Conservation (phyloP, 1,284 basidiomycete species). For the Moesziomyces sp. region DNA sequence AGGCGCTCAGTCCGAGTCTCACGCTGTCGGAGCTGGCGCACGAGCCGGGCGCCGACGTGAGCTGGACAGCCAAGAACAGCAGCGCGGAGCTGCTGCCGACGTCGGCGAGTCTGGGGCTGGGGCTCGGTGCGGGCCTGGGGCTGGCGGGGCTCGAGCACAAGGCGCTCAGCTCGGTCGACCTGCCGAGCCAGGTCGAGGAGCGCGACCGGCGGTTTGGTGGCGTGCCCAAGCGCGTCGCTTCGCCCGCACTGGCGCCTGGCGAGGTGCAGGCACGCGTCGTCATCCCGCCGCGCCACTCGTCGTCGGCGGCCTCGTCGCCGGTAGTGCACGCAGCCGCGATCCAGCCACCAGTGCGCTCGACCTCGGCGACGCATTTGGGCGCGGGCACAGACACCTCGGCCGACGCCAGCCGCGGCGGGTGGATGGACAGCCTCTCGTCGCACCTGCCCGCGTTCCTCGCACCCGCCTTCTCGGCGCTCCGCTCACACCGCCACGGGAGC, state of each 20-base stretch:
- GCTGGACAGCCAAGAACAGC: constrained; percentile 10
- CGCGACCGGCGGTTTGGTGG: constrained; percentile 26
- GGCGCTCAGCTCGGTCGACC: constrained; percentile 38
- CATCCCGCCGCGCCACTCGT: constrained; percentile 23
- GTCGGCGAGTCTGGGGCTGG: constrained; percentile 6
- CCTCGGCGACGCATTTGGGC: background rate
- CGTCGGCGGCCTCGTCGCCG: constrained; percentile 12
- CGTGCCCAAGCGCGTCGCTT: constrained; percentile 5
- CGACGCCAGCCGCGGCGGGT: constrained; percentile 3
- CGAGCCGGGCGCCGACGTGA: constrained; percentile 1
- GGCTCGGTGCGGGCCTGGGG: constrained; percentile 9
- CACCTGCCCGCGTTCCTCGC: constrained; percentile 46
- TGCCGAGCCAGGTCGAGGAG: constrained; percentile 41
- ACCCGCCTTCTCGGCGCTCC: constrained; percentile 28
- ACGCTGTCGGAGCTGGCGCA: constrained; percentile 25
- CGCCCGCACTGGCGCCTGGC: background rate
- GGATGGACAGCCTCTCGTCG: constrained; percentile 46
- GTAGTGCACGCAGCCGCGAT: background rate
- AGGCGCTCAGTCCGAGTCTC: constrained; percentile 36
- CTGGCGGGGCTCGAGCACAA: constrained; percentile 26
- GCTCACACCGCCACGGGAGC: constrained; percentile 14
- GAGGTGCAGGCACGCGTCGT: constrained; percentile 10
- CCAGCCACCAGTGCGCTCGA: constrained; percentile 10
- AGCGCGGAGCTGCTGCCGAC: constrained; percentile 19
- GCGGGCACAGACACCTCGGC: background rate